These are phyloP conservation scores for Myriosclerotinia duriaeana DNA, from an alignment of 2,329 filamentous ascomycete genomes.

Conservation along the genomic window DNA sequence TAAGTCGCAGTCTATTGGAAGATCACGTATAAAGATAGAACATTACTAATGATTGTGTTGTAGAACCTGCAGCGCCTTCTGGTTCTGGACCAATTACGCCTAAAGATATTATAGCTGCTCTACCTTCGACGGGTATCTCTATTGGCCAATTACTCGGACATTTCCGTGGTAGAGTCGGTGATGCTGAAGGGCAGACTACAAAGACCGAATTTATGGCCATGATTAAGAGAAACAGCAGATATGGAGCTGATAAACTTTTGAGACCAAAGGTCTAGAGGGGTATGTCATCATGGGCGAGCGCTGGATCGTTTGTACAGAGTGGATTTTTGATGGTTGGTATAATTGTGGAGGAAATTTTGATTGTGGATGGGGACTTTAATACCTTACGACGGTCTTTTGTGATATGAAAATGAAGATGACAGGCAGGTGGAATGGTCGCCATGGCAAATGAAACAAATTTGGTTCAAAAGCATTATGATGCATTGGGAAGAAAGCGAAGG, in stretches of 20 bases:
- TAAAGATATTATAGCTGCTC: slow-evolving; percentile 54
- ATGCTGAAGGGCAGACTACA: slow-evolving; percentile 51
- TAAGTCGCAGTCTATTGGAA: slow-evolving; percentile 15
- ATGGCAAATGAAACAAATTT: slow-evolving; percentile 5
- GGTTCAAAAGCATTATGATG: background rate
- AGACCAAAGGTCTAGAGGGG: slow-evolving; percentile 30
- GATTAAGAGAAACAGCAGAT: slow-evolving; percentile 56
- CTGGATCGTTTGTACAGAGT: background rate
- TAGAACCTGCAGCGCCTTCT: slow-evolving; percentile 18
- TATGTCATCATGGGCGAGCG: background rate
- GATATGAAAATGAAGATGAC: slow-evolving; percentile 4
- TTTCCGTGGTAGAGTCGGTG: slow-evolving; percentile 54
- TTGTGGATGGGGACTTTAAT: background rate
- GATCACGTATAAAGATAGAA: background rate
- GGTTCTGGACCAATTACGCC: slow-evolving; percentile 46
- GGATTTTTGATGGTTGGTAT: background rate
- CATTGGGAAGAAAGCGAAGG: background rate
- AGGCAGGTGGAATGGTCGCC: background rate
- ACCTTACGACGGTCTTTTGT: slow-evolving; percentile 5
- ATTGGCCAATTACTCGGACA: slow-evolving; percentile 54
- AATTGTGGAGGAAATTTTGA: background rate
- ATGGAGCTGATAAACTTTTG: slow-evolving; percentile 55
- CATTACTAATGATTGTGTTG: slow-evolving; percentile 23
- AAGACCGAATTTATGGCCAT: slow-evolving; percentile 58
- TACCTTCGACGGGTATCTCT: slow-evolving; percentile 54